A percentile compares a stretch with the other conserved stretches of the same genome.
Conservation (phyloP, 2,329 filamentous ascomycete genomes). For the Leptodontidium sp. region DNA sequence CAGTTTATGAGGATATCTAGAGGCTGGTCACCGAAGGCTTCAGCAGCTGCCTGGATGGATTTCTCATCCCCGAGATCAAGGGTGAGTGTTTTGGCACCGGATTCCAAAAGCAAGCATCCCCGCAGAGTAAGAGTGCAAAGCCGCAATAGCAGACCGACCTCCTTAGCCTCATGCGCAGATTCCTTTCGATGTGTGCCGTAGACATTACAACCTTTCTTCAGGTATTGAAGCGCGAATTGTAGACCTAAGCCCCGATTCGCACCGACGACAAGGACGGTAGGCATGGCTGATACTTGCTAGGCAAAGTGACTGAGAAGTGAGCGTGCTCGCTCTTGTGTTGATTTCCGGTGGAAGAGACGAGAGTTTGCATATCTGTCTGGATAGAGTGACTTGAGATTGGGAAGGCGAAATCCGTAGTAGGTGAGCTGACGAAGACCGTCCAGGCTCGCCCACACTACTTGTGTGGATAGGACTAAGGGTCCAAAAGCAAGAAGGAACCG, state of each 20-base stretch:
- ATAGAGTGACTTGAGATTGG: too few relatives aligned
- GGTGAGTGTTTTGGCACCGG: background rate
- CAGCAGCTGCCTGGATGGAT: background rate
- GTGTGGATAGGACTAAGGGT: too few relatives aligned
- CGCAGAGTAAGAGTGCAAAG: background rate
- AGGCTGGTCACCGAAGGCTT: background rate
- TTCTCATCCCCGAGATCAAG: background rate
- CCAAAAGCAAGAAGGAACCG: too few relatives aligned
- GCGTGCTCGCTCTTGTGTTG: too few relatives aligned
- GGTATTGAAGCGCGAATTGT: slow-evolving; percentile 9
- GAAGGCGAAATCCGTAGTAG: too few relatives aligned
- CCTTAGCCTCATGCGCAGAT: background rate
- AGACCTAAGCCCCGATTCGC: slow-evolving; percentile 19
- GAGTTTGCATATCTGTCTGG: too few relatives aligned
- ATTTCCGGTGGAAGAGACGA: too few relatives aligned
- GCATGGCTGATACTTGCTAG: too few relatives aligned
- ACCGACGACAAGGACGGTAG: background rate
- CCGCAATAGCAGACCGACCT: background rate
- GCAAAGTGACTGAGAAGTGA: too few relatives aligned
- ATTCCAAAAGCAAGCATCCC: background rate
- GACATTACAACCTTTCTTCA: background rate
- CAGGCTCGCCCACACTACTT: too few relatives aligned
- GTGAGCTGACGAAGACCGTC: too few relatives aligned
- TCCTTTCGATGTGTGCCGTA: background rate
- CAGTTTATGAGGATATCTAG: background rate